Base-by-base conservation (phyloP, 192 early-diverging fungal genomes). In the Podila verticillata region DNA sequence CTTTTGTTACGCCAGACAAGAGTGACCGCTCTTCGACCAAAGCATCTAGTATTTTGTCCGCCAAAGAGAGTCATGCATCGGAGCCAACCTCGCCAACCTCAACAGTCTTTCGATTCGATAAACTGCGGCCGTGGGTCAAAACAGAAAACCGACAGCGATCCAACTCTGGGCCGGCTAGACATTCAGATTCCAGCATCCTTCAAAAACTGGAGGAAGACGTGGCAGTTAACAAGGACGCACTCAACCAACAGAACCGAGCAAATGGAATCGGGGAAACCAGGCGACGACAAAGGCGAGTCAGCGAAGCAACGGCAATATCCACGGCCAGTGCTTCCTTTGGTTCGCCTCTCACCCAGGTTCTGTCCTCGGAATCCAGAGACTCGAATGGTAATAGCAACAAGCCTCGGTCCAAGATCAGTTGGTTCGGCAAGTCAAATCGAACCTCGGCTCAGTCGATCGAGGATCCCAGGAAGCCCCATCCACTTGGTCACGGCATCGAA, bases 341-440 rank as follows among this genome's bases (percentile, higher is more conserved):
- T 4, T 29, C 47, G 7, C 47, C 63, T 8, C 63, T n/a, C n/a
- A 22, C 64, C 51, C 22, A 54, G 9, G 24, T 54, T 12, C 22
- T n/a, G n/a, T 54, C 51, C 20, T 24, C 51, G 24, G 51, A 54
- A 7, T 54, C 51, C 24, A 54, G 51, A 24, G 51, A 54, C 20
- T 54, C 51, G n/a, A 62, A 36, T 47, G 36, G 48, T 57, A 73
- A 58, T 49, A 67, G 34, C 59, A 29, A 39, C 73, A 68, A 66
- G 28, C 59, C 61, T n/a, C 68, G 58, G 31, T 34, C 65, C 31
- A 70, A 65, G 58, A 64, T 61, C n/a, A 70, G 61, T 28, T 78
- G 68, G 74, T 70, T 78, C 24, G 68, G 74, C 13, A 75, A 58
- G 13, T 49, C 61, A 20, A 75, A 75, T 24, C 61, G 74, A n/a